Conservation (phyloP, 257 asterid species). For the Nicotiana obtusifolia region DNA sequence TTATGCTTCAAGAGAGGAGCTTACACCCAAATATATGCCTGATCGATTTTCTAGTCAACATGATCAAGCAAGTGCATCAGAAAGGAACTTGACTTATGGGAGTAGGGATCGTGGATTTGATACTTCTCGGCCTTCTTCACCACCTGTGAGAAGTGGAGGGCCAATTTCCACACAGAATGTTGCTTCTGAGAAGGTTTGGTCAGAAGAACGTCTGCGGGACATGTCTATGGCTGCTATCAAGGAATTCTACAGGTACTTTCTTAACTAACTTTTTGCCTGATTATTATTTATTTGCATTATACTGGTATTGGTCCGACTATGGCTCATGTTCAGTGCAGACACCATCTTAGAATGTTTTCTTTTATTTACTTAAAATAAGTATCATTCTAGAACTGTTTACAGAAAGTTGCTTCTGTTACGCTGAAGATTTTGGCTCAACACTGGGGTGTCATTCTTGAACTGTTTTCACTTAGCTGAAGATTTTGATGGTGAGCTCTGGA, state of each 20-base stretch:
- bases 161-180: slow-evolving; percentile 26
- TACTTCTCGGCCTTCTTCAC: slow-evolving; percentile 28
- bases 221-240: slow-evolving; percentile 67
- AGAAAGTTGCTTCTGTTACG: background rate
- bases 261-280: background rate
- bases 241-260: slow-evolving; percentile 76
- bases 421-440: background rate
- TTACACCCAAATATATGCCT: slow-evolving; percentile 39
- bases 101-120: slow-evolving; percentile 29
- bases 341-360: background rate
- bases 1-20: slow-evolving; percentile 62
- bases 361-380: background rate
- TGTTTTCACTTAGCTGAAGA: no score
- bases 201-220: slow-evolving; percentile 55
- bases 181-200: slow-evolving; percentile 43
- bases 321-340: background rate
- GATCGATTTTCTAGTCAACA: slow-evolving; percentile 44
- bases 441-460: no score
- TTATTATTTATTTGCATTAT: background rate
- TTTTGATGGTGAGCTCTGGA: no score
- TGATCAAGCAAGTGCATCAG: slow-evolving; percentile 49
- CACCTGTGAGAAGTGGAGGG: slow-evolving; percentile 37
- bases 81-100: slow-evolving; percentile 22
- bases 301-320: background rate
- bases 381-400: background rate